phyloP scores from a whole-genome alignment of 2,329 filamentous ascomycete genomes.

The Epicoccum sorghinum region DNA sequence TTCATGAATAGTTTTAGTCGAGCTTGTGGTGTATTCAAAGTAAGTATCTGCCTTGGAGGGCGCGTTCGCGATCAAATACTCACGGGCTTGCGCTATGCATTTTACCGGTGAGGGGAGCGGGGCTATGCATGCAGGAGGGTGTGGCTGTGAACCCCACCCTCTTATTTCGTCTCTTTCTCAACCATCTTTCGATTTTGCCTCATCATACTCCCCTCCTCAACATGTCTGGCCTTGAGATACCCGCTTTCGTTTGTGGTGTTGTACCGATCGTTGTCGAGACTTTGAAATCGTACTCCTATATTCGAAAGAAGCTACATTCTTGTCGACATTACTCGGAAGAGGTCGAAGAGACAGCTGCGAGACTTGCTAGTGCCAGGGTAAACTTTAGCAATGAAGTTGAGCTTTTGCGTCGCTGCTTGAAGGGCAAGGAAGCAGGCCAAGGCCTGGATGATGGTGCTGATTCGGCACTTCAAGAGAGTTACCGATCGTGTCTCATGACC shows the following conservation, averaged over 20 bases:
- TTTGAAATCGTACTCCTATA: slow-evolving; percentile 23
- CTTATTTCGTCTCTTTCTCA: neutral
- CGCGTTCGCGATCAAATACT: no score
- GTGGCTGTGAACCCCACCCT: neutral
- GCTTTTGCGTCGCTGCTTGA: neutral
- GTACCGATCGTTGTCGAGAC: slow-evolving; percentile 32
- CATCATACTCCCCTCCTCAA: no score
- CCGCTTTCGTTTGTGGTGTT: slow-evolving; percentile 28
- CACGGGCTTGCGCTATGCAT: no score
- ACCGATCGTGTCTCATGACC: neutral
- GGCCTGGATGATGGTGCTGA: neutral
- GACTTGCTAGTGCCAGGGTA: neutral
- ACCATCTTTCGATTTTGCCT: neutral
- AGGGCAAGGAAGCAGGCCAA: neutral
- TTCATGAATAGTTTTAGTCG: no score
- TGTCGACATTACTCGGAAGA: slow-evolving; percentile 1
- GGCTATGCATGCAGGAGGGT: neutral
- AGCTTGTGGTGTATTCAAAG: no score
- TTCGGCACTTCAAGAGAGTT: neutral
- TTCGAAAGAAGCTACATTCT: neutral
- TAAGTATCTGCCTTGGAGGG: no score
- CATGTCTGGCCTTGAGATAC: slow-evolving; percentile 32
- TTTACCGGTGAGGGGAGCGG: no score
- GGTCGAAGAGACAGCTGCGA: neutral
- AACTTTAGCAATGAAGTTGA: slow-evolving; percentile 2